Evolutionary conservation across 768 basidiomycete genomes (phyloP).

Genomic region (Psilocybe azurescens): DNA sequence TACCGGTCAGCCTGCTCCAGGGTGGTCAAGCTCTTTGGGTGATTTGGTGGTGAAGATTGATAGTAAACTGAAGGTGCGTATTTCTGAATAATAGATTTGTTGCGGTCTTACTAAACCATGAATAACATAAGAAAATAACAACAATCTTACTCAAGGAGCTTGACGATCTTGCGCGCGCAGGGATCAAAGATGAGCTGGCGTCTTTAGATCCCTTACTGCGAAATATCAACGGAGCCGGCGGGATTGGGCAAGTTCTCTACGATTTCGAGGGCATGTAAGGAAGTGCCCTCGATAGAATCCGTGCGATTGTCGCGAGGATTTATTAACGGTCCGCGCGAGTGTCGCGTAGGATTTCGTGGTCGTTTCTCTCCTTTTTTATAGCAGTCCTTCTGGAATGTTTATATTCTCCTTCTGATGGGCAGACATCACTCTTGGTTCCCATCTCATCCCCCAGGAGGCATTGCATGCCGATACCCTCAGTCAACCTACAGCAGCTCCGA

Average conservation of each 20-base stretch:
- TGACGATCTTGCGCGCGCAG: constrained; percentile 78
- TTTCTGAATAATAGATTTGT: not conserved
- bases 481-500: not conserved
- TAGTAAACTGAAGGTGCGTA: constrained; percentile 75
- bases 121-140: constrained; percentile 75
- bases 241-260: constrained; percentile 28
- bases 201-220: constrained; percentile 80
- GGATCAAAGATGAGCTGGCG: constrained; percentile 83
- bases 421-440: not conserved
- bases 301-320: constrained; percentile 11
- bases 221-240: constrained; percentile 49
- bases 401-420: not conserved
- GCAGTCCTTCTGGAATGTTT: not conserved
- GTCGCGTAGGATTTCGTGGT: not conserved
- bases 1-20: constrained; percentile 51
- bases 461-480: not conserved
- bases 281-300: constrained; percentile 3
- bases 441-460: not conserved
- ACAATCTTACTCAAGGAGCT: constrained; percentile 80
- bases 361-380: not conserved
- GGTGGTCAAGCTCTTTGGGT: constrained; percentile 65
- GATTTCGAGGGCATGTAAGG: constrained; percentile 38
- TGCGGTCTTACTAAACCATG: not conserved
- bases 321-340: not conserved
- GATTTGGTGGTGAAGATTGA: constrained; percentile 86